Base-by-base conservation (phyloP, 495 filamentous ascomycete species). In the Aspergillus bertholletiae region DNA sequence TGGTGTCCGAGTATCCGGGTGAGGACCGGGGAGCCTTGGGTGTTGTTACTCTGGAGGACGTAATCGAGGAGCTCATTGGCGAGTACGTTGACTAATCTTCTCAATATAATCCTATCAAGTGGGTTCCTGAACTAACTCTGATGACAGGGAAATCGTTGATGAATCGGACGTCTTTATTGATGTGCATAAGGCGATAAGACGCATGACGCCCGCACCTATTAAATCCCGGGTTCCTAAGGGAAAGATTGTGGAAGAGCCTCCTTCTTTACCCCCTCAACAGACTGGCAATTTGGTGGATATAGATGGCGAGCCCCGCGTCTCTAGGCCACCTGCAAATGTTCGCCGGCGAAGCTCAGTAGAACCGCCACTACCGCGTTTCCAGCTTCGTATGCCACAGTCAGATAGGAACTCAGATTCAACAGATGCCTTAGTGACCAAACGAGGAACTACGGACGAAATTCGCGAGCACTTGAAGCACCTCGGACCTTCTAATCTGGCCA, bases 111-210 rank as follows among this genome's bases (percentile, higher is more conserved):
- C 30, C 24, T 47, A 2, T 22, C 18, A 3, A 6, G 9, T 5
- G 3, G 5, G 11, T 12, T 12, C 34, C 30, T 30, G 24, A 18
- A n/a, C 30, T 17, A n/a, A 47, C 30, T 18, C 2, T 47, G 26
- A 34, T 27, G 1, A 34, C 40, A 85, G 85, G 74, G 87, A 90
- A 69, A 90, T 90, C 51, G 85, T 90, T 48, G 87, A 90, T 65
- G 92, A 97, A 68, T 96, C 91, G 4, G 92, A 97, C 66, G 92
- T 98, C 20, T 98, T 91, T 60, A 86, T 98, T 58, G 94, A 98
- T 70, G 91, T 98, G 11, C 84, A 96, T 74, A 97, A 97, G 70
- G 95, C 93, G 7, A 96, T 98, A 58, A 82, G 94, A 27, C 88
- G 94, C 21, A 79, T 87, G 70, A 71, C 81, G 21, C 85, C 84